Base-by-base conservation (phyloP, 805 yeast species). In the Saccharomycopsis sp. region DNA sequence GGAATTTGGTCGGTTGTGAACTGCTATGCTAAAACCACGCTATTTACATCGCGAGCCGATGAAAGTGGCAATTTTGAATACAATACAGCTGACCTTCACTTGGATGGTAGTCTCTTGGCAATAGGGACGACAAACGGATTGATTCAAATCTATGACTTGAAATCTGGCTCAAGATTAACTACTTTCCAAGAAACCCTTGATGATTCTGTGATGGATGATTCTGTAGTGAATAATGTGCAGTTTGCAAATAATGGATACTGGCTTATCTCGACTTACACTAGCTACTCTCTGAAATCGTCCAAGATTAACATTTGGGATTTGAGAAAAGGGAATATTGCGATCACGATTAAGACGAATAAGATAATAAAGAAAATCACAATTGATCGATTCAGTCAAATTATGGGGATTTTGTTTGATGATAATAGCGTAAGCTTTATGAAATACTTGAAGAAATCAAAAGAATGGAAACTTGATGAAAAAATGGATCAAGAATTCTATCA, bases 171-270 rank as follows among this genome's bases (percentile, higher is more conserved):
- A 8, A 44, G 59, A 16, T 70, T 64, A 7, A 56, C 74, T 3
- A 58, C 61, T 3, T 51, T 72, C 20, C 48, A 50, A 1, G 51
- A 59, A 23, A n/a, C 41, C 5, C 20, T 26, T 11, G 35, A 35
- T 13, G 40, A 42, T 20, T 11, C 16, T 11, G 11, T 6, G 27
- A 32, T 48, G 3, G 56, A 54, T n/a, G 51, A 53, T 28, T 46
- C 52, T 1, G 29, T 43, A 1, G 61, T 73, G 7, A 51, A 58
- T 4, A 58, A 62, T n/a, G 45, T 79, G 9, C 54, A 58, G 34
- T 80, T 79, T 60, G 82, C 81, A 2, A 63, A 66, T 23, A 82
- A 82, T 55, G 90, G 90, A 1, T 79, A 76, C 57, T 78, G 81
- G 73, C 56, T 82, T 16, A 56, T 72, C 36, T 71, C 61, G 2